Percentiles rank a stretch among this genome's conserved stretches.
These are phyloP conservation scores for Neonectria sp. DNA, from an alignment of 2,329 filamentous ascomycete genomes.

Conservation along the genomic window DNA sequence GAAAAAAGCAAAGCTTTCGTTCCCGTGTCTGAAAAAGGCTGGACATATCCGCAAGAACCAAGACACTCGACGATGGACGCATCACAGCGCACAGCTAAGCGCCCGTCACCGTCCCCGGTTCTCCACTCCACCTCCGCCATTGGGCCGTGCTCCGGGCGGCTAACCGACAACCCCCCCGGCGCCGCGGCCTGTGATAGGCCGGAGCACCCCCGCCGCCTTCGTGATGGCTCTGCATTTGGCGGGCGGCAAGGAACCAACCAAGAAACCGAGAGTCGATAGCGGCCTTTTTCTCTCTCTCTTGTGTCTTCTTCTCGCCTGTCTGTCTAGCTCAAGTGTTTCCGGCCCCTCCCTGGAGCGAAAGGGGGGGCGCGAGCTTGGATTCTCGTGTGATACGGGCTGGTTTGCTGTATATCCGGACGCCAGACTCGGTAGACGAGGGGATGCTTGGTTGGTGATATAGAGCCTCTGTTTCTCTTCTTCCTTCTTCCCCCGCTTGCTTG, in stretches of 20 bases:
- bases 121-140: neutral
- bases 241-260: neutral
- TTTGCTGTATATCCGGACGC: conserved; percentile 7
- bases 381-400: conserved; percentile 2
- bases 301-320: neutral
- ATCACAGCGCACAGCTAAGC: conserved; percentile 21
- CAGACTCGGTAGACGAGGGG: neutral
- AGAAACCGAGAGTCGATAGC: neutral
- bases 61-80: too few relatives aligned
- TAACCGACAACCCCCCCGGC: neutral
- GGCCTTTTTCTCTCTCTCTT: neutral
- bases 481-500: neutral
- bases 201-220: neutral
- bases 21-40: neutral
- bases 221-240: neutral
- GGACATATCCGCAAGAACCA: too few relatives aligned
- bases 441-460: neutral
- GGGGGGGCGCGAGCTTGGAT: neutral
- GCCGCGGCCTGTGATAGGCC: conserved; percentile 6
- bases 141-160: neutral
- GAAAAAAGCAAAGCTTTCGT: too few relatives aligned
- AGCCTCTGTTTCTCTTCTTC: neutral
- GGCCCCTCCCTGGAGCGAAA: neutral
- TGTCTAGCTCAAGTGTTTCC: neutral
- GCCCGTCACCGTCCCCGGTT: conserved; percentile 5